Evolutionary conservation across 2,329 filamentous ascomycete genomes (phyloP).

Genomic region (Nothophaeocryptopus gaeumannii): DNA sequence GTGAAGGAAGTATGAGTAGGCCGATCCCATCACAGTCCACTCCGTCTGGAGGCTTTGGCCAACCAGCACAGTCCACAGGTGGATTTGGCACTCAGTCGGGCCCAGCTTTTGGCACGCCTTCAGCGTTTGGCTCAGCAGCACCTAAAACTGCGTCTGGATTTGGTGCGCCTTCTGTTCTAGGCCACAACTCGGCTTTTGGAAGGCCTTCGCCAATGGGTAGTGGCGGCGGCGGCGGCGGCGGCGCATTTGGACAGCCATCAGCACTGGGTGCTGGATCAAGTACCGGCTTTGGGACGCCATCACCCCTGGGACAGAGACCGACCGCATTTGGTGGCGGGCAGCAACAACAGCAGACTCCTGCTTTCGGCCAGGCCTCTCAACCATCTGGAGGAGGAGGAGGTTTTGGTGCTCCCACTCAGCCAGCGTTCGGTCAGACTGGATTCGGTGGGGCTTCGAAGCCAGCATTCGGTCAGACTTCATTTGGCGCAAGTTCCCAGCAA

Average conservation of each 20-base stretch:
- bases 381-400: conserved; percentile 8
- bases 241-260: conserved; percentile 24
- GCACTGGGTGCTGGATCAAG: conserved; percentile 38
- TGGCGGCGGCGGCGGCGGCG: background rate
- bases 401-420: conserved; percentile 13
- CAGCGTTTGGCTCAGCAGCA: conserved; percentile 3
- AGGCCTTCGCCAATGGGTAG: conserved; percentile 6
- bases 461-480: too few relatives aligned
- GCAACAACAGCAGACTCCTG: conserved; percentile 21
- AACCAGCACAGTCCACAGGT: conserved; percentile 5
- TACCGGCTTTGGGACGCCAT: conserved; percentile 23
- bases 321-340: conserved; percentile 21
- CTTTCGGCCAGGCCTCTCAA: conserved; percentile 39
- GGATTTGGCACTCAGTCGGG: conserved; percentile 8
- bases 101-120: conserved; percentile 17
- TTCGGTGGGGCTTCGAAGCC: conserved; percentile 17
- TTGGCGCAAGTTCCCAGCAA: too few relatives aligned
- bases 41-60: background rate
- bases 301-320: conserved; percentile 18
- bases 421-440: conserved; percentile 17
- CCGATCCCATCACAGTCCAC: background rate
- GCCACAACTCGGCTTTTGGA: conserved; percentile 1
- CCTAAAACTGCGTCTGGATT: conserved; percentile 33
- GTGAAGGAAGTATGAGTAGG: background rate
- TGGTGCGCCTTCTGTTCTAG: conserved; percentile 24